Percentiles rank a stretch among this genome's conserved stretches.
phyloP scores from a whole-genome alignment of 2,329 filamentous ascomycete genomes.

The Phialophora verrucosa region DNA sequence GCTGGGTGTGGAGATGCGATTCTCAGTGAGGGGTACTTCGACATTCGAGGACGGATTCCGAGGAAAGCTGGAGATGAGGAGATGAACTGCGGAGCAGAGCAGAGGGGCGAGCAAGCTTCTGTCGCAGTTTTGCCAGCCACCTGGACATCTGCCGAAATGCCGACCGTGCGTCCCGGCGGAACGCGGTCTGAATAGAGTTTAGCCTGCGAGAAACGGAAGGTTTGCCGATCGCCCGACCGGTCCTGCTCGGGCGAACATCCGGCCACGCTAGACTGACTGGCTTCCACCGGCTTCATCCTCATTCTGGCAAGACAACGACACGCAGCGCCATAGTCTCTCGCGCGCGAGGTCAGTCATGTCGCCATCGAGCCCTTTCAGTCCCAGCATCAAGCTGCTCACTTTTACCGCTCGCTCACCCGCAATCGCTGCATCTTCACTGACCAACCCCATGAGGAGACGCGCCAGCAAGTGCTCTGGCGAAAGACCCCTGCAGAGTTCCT shows the following conservation, averaged over 20 bases:
- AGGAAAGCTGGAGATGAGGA: constrained; percentile 14
- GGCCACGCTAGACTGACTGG: neutral
- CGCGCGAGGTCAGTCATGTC: neutral
- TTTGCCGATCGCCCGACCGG: neutral
- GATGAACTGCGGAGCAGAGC: constrained; percentile 15
- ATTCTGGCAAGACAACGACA: neutral
- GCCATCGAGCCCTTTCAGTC: neutral
- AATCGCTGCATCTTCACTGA: neutral
- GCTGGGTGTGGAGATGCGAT: constrained; percentile 27
- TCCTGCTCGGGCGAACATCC: neutral
- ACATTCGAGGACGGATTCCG: constrained; percentile 1
- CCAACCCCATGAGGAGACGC: neutral
- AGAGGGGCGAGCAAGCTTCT: constrained; percentile 12
- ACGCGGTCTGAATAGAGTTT: neutral
- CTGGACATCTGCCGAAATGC: constrained; percentile 8
- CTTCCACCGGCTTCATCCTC: neutral
- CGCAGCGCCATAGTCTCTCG: constrained; percentile 2
- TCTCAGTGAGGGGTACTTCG: constrained; percentile 21
- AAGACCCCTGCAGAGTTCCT: neutral
- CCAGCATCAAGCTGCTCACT: constrained; percentile 2
- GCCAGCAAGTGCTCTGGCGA: constrained; percentile 4
- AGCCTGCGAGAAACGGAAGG: neutral
- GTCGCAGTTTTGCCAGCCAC: neutral
- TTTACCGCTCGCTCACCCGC: neutral
- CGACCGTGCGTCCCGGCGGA: neutral